Conservation (phyloP, 495 filamentous ascomycete genomes). For the Amorphotheca resinae region DNA sequence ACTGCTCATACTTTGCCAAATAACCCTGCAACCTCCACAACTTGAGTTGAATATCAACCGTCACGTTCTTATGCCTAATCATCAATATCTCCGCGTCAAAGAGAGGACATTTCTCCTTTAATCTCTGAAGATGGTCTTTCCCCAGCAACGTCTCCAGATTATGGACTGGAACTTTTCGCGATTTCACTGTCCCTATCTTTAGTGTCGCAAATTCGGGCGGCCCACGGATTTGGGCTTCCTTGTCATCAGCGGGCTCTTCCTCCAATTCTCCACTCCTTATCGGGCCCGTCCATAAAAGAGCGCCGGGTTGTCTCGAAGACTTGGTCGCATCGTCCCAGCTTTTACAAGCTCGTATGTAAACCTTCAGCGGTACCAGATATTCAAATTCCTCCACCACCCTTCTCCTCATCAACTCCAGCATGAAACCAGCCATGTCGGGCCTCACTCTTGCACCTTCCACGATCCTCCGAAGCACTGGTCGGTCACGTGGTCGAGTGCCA, state of each 20-base stretch:
- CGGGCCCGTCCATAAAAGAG: constrained; percentile 11
- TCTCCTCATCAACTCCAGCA: constrained; percentile 40
- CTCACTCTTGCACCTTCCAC: constrained; percentile 29
- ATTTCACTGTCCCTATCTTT: neutral
- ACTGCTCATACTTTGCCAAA: constrained; percentile 21
- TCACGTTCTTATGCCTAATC: constrained; percentile 33
- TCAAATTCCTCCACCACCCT: constrained; percentile 31
- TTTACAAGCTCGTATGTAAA: constrained; percentile 18
- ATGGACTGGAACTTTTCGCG: constrained; percentile 14
- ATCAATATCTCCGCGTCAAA: constrained; percentile 31
- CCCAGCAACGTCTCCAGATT: constrained; percentile 16
- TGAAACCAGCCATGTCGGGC: constrained; percentile 51
- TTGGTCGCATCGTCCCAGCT: constrained; percentile 26
- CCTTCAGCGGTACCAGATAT: constrained; percentile 14
- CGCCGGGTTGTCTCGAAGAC: constrained; percentile 4
- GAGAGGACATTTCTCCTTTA: constrained; percentile 18
- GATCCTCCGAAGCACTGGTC: neutral
- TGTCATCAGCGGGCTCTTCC: neutral
- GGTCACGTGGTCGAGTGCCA: neutral
- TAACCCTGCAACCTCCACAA: constrained; percentile 62
- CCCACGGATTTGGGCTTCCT: neutral
- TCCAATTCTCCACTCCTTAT: constrained; percentile 1
- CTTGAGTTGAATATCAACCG: constrained; percentile 37
- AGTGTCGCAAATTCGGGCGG: constrained; percentile 17
- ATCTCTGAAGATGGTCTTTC: constrained; percentile 7